Evolutionary conservation across 305 asterid genomes (phyloP).

Genomic region (Rubia balearica): DNA sequence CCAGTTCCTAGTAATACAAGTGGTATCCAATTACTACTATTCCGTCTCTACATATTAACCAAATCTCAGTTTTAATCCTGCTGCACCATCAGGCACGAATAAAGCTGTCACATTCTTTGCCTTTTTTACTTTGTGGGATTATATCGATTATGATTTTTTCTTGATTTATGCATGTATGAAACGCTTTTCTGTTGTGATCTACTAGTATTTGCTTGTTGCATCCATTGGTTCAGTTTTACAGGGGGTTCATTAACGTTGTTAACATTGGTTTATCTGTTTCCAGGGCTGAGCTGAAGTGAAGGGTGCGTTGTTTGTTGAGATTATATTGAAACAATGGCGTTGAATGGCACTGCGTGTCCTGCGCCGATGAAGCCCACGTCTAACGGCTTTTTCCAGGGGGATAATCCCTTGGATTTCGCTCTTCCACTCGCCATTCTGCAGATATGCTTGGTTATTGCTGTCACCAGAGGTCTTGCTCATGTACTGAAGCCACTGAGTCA

Average conservation of each 20-base stretch:
- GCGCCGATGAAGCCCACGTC: constrained; percentile 43
- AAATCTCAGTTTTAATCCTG: background rate
- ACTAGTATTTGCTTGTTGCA: too few relatives aligned
- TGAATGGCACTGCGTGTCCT: constrained; percentile 28
- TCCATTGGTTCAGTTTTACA: too few relatives aligned
- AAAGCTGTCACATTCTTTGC: too few relatives aligned
- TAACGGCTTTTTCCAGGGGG: constrained; percentile 38
- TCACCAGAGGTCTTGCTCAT: constrained; percentile 38
- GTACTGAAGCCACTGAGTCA: constrained; percentile 34
- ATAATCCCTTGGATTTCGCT: constrained; percentile 40
- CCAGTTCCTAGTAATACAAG: background rate
- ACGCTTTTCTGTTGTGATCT: too few relatives aligned
- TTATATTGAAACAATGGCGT: constrained; percentile 23
- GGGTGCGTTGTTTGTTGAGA: background rate
- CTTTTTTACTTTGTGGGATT: too few relatives aligned
- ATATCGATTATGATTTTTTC: too few relatives aligned
- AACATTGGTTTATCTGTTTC: background rate
- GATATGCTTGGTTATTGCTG: constrained; percentile 31
- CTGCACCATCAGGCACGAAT: too few relatives aligned
- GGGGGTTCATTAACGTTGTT: background rate
- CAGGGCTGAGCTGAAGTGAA: background rate
- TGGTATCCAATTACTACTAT: background rate
- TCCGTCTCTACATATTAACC: background rate
- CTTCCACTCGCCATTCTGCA: constrained; percentile 42
- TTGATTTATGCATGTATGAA: too few relatives aligned